A percentile compares a stretch with the other conserved stretches of the same genome.
phyloP scores from a whole-genome alignment of 2,329 filamentous ascomycete species.

The Colletotrichum salicis region DNA sequence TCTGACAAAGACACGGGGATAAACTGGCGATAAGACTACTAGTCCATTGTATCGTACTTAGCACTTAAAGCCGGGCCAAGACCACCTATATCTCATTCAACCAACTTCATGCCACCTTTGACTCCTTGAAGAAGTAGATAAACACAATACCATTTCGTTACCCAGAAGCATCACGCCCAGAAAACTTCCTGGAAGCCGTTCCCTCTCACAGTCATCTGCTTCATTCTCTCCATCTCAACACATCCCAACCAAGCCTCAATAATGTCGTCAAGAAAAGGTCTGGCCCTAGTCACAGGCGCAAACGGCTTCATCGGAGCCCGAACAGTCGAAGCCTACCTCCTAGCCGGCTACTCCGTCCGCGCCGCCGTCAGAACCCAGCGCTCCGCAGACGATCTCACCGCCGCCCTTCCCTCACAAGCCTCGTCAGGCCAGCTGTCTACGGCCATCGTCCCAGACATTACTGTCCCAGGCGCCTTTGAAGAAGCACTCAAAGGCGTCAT shows the following conservation, averaged over 20 bases:
- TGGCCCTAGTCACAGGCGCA: slow-evolving; percentile 50
- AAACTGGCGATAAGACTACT: neutral
- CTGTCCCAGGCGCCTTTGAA: slow-evolving; percentile 47
- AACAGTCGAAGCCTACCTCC: slow-evolving; percentile 49
- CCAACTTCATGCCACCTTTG: neutral
- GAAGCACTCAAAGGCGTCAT: slow-evolving; percentile 48
- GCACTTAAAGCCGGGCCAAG: neutral
- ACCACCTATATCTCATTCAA: neutral
- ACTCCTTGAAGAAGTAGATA: too few species aligned
- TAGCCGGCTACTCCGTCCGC: slow-evolving; percentile 50
- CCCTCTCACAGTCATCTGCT: neutral
- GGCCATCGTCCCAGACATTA: slow-evolving; percentile 48
- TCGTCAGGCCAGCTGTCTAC: slow-evolving; percentile 37
- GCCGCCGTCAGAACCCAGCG: slow-evolving; percentile 48
- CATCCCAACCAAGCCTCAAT: neutral
- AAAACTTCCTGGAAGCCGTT: too few species aligned
- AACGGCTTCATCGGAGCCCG: slow-evolving; percentile 52
- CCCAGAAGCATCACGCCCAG: too few species aligned
- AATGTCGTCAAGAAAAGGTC: slow-evolving; percentile 19
- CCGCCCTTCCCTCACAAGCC: slow-evolving; percentile 37
- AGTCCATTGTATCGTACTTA: neutral
- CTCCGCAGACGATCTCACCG: slow-evolving; percentile 35
- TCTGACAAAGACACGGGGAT: neutral
- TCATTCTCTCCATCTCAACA: neutral
- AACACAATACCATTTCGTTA: too few species aligned